phyloP scores from a whole-genome alignment of 106 monocot species.

The Dendrobium catenatum region DNA sequence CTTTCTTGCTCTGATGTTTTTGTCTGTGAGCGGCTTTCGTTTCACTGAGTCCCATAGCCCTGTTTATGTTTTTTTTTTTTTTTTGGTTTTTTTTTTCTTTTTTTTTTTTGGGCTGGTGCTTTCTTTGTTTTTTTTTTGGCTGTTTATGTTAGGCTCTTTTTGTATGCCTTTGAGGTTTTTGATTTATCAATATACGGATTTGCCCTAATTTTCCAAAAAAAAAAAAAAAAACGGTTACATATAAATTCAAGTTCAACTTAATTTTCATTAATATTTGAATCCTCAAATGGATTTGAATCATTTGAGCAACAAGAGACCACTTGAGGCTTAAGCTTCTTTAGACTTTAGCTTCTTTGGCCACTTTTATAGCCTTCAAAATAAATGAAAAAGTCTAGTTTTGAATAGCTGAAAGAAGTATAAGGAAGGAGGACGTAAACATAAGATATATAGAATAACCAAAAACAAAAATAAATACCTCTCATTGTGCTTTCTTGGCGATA shows the following conservation, averaged over 20 bases:
- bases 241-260: slow-evolving; percentile 15
- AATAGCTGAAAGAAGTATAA: background rate
- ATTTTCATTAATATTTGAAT: slow-evolving; percentile 79
- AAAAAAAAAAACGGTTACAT: background rate
- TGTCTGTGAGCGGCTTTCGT: too few relatives aligned
- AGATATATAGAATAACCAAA: background rate
- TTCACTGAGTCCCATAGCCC: too few relatives aligned
- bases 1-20: too few relatives aligned
- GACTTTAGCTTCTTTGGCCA: slow-evolving; percentile 18
- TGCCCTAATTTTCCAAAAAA: too few relatives aligned
- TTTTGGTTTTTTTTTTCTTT: too few relatives aligned
- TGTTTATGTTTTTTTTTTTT: too few relatives aligned
- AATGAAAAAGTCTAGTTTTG: background rate
- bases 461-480: slow-evolving; percentile 35
- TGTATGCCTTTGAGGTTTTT: too few relatives aligned
- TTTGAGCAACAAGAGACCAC: slow-evolving; percentile 77
- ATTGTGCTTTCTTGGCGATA: slow-evolving; percentile 67
- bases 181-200: too few relatives aligned
- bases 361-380: slow-evolving; percentile 53
- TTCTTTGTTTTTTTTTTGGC: too few relatives aligned
- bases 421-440: background rate
- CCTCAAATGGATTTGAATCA: slow-evolving; percentile 88
- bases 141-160: too few relatives aligned
- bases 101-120: too few relatives aligned
- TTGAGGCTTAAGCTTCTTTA: slow-evolving; percentile 59